Base-by-base conservation (phyloP, 331 rosid genomes). In the Malus hybrid region DNA sequence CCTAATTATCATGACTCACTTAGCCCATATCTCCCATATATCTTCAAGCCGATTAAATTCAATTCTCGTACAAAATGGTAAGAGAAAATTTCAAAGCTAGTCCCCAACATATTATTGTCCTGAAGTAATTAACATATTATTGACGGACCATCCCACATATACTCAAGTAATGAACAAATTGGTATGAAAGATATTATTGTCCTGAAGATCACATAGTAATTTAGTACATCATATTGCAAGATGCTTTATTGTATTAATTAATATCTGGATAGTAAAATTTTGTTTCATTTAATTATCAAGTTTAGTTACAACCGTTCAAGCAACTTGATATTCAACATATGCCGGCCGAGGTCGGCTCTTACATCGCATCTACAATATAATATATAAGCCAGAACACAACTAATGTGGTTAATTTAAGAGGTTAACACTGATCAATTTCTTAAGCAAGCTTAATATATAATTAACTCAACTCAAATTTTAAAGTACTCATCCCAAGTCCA, bases 261-360 rank as follows among this genome's bases (percentile, higher is more conserved):
- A 39, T 12, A 29, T 57, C 22, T 6, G 15, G 18, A 7, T 55
- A 13, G 14, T 9, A 12, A 55, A 12, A 12, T 2, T 56, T 14
- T n/a, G 3, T 20, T 71, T 22, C 16, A 55, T 71, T 56, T 72
- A 8, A n/a, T 56, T 71, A 79, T n/a, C 1, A 78, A 15, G n/a
- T 52, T 62, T 29, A 69, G 54, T 63, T 72, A 55, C 46, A 79
- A n/a, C 78, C 81, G 79, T 61, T 57, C 63, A 55, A 74, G 68
- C 78, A 72, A 60, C 72, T 36, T 22, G 68, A 77, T 46, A 52
- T 55, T 36, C 27, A 22, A 76, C 4, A 71, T 19, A 4, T 67
- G 98, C 98, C 93, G 97, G 98, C 96, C 87, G 67, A 70, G 81
- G 90, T 75, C 94, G 95, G 93, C 95, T 82, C 60, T 32, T 60